Conservation (phyloP, 805 yeast species). For the Blastobotrys terrestris region DNA sequence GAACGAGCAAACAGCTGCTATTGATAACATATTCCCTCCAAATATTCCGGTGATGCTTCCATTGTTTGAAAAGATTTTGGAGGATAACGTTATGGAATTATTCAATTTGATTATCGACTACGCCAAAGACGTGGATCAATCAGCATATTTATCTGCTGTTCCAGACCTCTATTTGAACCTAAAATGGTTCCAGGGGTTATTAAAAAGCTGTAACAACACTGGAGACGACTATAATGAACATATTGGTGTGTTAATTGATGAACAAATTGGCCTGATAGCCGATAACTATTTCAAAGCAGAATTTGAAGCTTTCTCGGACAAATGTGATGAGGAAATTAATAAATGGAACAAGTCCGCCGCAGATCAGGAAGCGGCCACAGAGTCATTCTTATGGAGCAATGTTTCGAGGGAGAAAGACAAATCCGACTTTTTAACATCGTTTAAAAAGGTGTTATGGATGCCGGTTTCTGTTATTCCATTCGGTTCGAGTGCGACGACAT, state of each 20-base stretch:
- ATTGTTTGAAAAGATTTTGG: slow-evolving; percentile 41
- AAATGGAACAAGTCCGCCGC: slow-evolving; percentile 32
- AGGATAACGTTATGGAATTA: slow-evolving; percentile 26
- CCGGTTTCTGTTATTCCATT: slow-evolving; percentile 26
- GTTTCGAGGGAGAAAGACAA: slow-evolving; percentile 42
- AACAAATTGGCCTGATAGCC: slow-evolving; percentile 24
- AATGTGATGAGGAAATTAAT: slow-evolving; percentile 25
- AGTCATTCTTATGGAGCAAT: slow-evolving; percentile 42
- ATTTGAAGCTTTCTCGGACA: slow-evolving; percentile 20
- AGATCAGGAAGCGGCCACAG: slow-evolving; percentile 44
- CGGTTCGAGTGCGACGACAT: not conserved
- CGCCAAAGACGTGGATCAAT: not conserved
- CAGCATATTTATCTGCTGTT: slow-evolving; percentile 32
- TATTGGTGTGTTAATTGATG: slow-evolving; percentile 21
- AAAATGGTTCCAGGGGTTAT: slow-evolving; percentile 13
- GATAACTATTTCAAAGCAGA: slow-evolving; percentile 29
- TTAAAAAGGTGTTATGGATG: slow-evolving; percentile 41
- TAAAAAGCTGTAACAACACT: slow-evolving; percentile 27
- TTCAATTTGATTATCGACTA: slow-evolving; percentile 21
- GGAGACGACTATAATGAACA: slow-evolving; percentile 33
- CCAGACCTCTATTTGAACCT: slow-evolving; percentile 32
- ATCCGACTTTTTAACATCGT: slow-evolving; percentile 45
- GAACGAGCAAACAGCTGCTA: slow-evolving; percentile 34
- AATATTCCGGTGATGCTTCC: slow-evolving; percentile 43
- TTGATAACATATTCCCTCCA: slow-evolving; percentile 41